Conservation (phyloP, 2,329 filamentous ascomycete genomes). For the Trichoderma atroviride region DNA sequence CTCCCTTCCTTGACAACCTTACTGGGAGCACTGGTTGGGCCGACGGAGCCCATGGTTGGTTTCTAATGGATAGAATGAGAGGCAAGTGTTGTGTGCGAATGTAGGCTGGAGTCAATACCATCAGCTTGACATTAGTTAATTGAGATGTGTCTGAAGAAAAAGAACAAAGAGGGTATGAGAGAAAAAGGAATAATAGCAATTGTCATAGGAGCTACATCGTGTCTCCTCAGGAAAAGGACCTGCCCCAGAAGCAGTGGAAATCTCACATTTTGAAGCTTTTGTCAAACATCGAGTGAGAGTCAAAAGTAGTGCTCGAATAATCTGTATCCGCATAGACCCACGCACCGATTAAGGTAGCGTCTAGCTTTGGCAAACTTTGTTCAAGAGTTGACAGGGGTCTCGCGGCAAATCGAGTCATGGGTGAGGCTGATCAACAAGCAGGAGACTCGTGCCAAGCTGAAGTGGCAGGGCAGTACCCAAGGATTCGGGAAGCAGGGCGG, state of each 20-base stretch:
- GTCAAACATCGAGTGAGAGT: background rate
- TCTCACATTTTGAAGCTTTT: slow-evolving; percentile 3
- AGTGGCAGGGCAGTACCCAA: background rate
- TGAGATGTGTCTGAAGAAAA: background rate
- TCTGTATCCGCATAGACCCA: background rate
- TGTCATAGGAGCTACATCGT: background rate
- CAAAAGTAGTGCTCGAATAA: background rate
- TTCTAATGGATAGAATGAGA: background rate
- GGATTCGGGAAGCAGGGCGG: background rate
- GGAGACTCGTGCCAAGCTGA: background rate
- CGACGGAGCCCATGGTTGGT: background rate
- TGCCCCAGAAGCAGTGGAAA: background rate
- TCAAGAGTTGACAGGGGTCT: background rate
- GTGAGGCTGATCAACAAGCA: background rate
- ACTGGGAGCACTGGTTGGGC: background rate
- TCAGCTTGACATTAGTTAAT: background rate
- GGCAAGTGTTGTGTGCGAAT: background rate
- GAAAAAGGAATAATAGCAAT: background rate
- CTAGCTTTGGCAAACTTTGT: slow-evolving; percentile 11
- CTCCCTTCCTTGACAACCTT: slow-evolving; percentile 9
- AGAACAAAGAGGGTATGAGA: background rate
- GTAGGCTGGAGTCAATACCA: background rate
- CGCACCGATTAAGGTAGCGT: slow-evolving; percentile 7
- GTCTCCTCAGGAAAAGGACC: background rate
- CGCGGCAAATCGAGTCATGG: slow-evolving; percentile 11